Evolutionary conservation across 345 rosid species (phyloP).

Genomic region (Rhodamnia rubescens): DNA sequence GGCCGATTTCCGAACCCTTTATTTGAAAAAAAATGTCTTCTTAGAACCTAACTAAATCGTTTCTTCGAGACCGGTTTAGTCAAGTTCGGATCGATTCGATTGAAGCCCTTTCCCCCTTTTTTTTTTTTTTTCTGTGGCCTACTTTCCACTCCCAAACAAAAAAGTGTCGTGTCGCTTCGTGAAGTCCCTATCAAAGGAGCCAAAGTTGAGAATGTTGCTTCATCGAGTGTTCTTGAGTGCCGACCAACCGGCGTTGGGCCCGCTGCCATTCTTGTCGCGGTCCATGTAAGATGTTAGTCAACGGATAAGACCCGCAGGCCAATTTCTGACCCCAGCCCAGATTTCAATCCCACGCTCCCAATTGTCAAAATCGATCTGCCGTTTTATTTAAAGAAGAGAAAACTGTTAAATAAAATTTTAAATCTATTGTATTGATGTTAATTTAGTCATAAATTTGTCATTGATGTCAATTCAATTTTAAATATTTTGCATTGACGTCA

Average conservation of each 20-base stretch:
- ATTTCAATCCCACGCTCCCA: background rate
- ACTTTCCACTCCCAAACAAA: background rate
- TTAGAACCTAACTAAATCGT: background rate
- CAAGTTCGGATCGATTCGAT: background rate
- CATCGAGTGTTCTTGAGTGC: background rate
- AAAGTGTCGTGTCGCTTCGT: background rate
- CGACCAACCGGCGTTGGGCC: background rate
- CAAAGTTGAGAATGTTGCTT: background rate
- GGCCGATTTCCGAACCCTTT: background rate
- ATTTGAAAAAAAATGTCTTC: background rate
- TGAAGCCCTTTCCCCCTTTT: background rate
- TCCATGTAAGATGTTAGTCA: background rate
- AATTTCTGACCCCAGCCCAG: background rate
- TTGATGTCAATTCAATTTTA: too few relatives aligned
- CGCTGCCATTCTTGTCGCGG: background rate
- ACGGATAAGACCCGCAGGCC: background rate
- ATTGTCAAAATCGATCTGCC: background rate
- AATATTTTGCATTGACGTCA: too few relatives aligned
- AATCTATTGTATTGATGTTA: too few relatives aligned
- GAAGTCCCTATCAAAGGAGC: background rate
- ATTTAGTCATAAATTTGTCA: too few relatives aligned
- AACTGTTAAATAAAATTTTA: too few relatives aligned
- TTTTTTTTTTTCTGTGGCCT: background rate
- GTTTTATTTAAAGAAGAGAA: too few relatives aligned
- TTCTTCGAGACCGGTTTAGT: background rate